phyloP scores from a whole-genome alignment of 345 rosid genomes.

The Hibiscus tridactylites region DNA sequence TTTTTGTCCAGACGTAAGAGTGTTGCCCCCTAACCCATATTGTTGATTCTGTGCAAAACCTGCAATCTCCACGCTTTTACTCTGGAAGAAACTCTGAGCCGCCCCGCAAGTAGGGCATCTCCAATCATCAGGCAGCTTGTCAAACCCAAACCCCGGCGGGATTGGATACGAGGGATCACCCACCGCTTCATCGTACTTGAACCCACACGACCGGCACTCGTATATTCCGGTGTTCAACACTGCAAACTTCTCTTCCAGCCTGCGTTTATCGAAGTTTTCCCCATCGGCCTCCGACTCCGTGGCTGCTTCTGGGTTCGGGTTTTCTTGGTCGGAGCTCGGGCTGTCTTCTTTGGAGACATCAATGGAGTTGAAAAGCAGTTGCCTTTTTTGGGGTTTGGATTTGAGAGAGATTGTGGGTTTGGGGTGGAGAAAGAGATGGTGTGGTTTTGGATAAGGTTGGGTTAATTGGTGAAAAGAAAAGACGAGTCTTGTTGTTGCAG shows the following conservation, averaged over 20 bases:
- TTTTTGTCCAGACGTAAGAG: slow-evolving; percentile 88
- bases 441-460: slow-evolving; percentile 15
- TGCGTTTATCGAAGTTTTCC: slow-evolving; percentile 30
- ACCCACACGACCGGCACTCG: slow-evolving; percentile 94
- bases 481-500: slow-evolving; percentile 47
- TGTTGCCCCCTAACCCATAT: slow-evolving; percentile 75
- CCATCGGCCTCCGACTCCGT: background rate
- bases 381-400: slow-evolving; percentile 11
- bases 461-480: slow-evolving; percentile 54
- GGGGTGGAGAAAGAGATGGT: slow-evolving; percentile 10
- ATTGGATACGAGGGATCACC: slow-evolving; percentile 89
- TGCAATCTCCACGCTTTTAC: slow-evolving; percentile 93
- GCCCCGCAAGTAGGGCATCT: slow-evolving; percentile 96
- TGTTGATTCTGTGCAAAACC: slow-evolving; percentile 97
- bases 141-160: slow-evolving; percentile 79
- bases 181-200: slow-evolving; percentile 74
- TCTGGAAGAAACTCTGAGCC: slow-evolving; percentile 68
- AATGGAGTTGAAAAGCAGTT: slow-evolving; percentile 31
- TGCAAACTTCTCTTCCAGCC: slow-evolving; percentile 86
- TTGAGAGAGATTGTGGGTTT: slow-evolving; percentile 20
- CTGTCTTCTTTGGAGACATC: slow-evolving; percentile 78
- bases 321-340: slow-evolving; percentile 25
- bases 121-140: slow-evolving; percentile 81
- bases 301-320: slow-evolving; percentile 8
- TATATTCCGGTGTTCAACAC: slow-evolving; percentile 90